These are phyloP conservation scores for Saccharomyces hybrid DNA, from an alignment of 1,139 yeast species.

Conservation along the genomic window DNA sequence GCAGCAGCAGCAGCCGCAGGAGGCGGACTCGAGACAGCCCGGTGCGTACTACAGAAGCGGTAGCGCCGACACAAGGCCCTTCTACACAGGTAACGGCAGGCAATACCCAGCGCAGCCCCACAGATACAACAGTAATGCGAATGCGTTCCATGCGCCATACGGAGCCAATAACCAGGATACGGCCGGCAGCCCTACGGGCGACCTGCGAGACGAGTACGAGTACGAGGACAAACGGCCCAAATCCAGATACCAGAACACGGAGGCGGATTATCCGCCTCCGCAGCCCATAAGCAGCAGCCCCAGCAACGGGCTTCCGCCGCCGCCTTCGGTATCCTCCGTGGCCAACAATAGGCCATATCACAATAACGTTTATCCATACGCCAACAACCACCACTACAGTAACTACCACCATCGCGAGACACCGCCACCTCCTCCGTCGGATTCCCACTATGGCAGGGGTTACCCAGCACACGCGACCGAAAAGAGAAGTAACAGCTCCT, in stretches of 20 bases:
- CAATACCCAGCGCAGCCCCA: not conserved
- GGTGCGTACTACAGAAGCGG: not conserved
- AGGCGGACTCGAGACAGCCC: not conserved
- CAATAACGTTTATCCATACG: not conserved
- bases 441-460: not conserved
- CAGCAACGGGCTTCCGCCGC: slow-evolving; percentile 2
- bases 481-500: not conserved
- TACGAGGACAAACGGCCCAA: not conserved
- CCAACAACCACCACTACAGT: not conserved
- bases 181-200: not conserved
- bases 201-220: not conserved
- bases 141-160: not conserved
- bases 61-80: not conserved
- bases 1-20: not conserved
- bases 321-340: not conserved
- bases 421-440: slow-evolving; percentile 1
- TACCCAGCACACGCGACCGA: not conserved
- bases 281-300: not conserved
- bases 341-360: not conserved
- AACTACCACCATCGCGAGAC: not conserved
- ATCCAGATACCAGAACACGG: not conserved
- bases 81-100: not conserved
- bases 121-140: not conserved
- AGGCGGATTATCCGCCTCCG: not conserved
- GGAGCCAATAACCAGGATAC: not conserved